These are phyloP conservation scores for Cystofilobasidium capitatum DNA, from an alignment of 768 basidiomycete species.

Conservation along the genomic window DNA sequence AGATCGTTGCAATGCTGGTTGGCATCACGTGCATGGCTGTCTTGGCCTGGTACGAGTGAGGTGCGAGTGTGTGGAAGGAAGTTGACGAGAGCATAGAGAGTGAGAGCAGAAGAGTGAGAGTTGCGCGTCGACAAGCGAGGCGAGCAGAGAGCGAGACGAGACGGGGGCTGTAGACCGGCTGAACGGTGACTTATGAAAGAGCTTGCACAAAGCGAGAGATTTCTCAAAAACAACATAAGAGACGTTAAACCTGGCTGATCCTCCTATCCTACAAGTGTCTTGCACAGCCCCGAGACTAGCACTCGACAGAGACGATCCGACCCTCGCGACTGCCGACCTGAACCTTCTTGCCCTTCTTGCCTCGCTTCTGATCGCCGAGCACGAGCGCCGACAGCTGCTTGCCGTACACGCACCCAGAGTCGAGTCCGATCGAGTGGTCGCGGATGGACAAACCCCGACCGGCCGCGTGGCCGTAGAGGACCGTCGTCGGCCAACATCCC, in stretches of 20 bases:
- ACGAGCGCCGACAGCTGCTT: constrained; percentile 17
- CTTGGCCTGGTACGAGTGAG: constrained; percentile 40
- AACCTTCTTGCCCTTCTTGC: not conserved
- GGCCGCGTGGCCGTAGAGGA: constrained; percentile 62
- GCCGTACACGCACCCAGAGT: constrained; percentile 63
- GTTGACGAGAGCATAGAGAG: too few species aligned
- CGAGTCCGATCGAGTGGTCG: constrained; percentile 73
- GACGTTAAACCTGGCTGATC: not conserved
- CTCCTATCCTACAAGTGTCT: not conserved
- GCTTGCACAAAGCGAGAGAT: too few species aligned
- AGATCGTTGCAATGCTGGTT: constrained; percentile 48
- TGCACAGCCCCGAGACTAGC: not conserved
- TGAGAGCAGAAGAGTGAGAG: too few species aligned
- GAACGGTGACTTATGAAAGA: too few species aligned
- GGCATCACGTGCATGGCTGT: constrained; percentile 48
- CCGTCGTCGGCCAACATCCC: constrained; percentile 42
- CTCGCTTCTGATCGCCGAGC: constrained; percentile 6
- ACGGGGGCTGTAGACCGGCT: too few species aligned
- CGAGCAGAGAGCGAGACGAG: too few species aligned
- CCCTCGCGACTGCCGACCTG: not conserved
- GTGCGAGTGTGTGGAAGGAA: not conserved
- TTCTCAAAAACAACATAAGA: too few species aligned
- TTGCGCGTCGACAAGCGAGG: too few species aligned
- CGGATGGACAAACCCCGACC: constrained; percentile 68
- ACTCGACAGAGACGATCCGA: not conserved